Evolutionary conservation across 495 filamentous ascomycete genomes (phyloP), one percentile per base, ranked within the genome.

Genomic region (Podospora didyma): DNA sequence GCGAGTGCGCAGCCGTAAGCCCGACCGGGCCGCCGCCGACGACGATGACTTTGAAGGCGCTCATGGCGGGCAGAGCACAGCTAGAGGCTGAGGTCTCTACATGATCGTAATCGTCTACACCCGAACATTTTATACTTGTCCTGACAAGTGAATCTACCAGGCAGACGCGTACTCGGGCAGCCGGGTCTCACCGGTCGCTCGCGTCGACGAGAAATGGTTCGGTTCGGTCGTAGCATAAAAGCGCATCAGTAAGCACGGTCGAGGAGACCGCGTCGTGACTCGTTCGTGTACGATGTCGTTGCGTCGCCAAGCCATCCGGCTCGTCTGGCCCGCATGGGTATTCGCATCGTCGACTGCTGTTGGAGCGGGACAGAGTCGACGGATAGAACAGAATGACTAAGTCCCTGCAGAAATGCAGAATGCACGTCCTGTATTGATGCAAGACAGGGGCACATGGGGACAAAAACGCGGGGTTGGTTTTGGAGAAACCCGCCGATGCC

Each of bases 11-110:
- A 2, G 80, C 58, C 0, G 75, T 76, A 2, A 85, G 62, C 0
- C 77, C 78, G 3, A 75, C 66, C 3, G 82, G 69, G 3, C 73
- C 74, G 4, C 77, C 81, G n/a, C 81, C 81, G 6, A 77, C 77
- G 44, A 85, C 76, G 31, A 85, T 68, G 20, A 78, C 78, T 31
- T 70, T 73, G 64, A 82, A 78, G 22, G 49, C 24, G 26, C 19
- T 51, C 2, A 1, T 16, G 19, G 31, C 34, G 34, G 34, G 34
- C 34, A 1, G 34, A 37, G 34, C 1, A 16, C 16, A 37, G 34
- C 34, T 37, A 37, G 34, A 37, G 1, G 34, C 34, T 2, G 34
- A 37, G 1, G 34, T 37, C 34, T 37, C 34, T 37, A 2, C 34
- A 37, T 37, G 34, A 16, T 37, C 2, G 2, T 37, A 37, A 37